Conservation (phyloP, 768 basidiomycete species). For the Trametes cingulata region DNA sequence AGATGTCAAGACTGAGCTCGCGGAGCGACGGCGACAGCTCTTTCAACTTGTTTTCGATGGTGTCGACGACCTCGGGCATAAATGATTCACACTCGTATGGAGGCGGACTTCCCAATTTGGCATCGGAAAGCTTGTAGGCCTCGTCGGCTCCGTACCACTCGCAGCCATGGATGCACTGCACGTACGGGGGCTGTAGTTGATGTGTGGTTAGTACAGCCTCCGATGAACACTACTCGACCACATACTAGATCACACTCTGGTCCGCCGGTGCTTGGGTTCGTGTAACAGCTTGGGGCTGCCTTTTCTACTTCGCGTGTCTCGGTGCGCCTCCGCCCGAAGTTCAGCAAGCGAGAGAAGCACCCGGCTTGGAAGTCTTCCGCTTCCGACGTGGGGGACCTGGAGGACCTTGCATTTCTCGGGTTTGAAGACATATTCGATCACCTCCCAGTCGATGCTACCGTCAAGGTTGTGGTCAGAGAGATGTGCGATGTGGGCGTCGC, state of each 20-base stretch:
- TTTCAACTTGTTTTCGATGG: constrained; percentile 57
- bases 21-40: constrained; percentile 54
- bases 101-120: constrained; percentile 18
- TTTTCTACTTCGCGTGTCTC: background rate
- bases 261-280: too few species aligned
- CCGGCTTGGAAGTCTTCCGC: background rate
- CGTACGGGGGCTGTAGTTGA: constrained; percentile 9
- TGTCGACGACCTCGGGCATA: constrained; percentile 43
- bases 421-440: background rate
- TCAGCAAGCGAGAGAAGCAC: background rate
- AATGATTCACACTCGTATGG: constrained; percentile 23
- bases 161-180: constrained; percentile 5
- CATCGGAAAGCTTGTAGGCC: background rate
- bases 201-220: too few species aligned
- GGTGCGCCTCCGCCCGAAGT: background rate
- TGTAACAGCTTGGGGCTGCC: too few species aligned
- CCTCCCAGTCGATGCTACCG: too few species aligned
- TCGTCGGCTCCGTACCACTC: constrained; percentile 11
- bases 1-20: constrained; percentile 67
- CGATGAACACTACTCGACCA: too few species aligned
- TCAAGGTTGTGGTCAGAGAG: too few species aligned
- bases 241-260: too few species aligned
- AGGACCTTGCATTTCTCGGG: background rate
- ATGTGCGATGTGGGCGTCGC: too few species aligned
- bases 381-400: background rate